Conservation (phyloP, 2,329 filamentous ascomycete species). For the Alternaria angustiovoidea region DNA sequence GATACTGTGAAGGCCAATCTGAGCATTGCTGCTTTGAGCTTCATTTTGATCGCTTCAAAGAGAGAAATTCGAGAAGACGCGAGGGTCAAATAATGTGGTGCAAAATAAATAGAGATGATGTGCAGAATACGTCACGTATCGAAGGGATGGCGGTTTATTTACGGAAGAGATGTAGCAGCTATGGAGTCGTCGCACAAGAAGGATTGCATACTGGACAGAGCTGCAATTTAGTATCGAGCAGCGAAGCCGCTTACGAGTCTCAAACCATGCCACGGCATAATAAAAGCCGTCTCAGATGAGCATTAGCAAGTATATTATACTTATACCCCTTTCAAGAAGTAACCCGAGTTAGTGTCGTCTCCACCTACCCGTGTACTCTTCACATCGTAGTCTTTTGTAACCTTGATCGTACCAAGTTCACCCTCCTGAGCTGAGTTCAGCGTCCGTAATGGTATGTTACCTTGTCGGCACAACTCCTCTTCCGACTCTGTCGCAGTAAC, state of each 20-base stretch:
- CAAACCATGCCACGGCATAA: not conserved
- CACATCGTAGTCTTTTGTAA: slow-evolving; percentile 3
- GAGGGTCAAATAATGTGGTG: no score
- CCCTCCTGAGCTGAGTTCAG: not conserved
- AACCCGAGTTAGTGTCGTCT: not conserved
- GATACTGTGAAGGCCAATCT: not conserved
- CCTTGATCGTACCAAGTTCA: not conserved
- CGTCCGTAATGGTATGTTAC: not conserved
- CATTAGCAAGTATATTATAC: no score
- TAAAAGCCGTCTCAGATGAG: not conserved
- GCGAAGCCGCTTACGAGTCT: not conserved
- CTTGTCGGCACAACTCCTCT: slow-evolving; percentile 2
- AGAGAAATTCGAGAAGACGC: not conserved
- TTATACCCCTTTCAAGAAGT: not conserved
- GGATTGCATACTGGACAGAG: no score
- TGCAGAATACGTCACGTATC: not conserved
- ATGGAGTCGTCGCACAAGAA: no score
- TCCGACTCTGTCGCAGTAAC: not conserved
- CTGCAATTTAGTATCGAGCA: not conserved
- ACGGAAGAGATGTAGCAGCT: no score
- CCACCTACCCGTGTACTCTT: not conserved
- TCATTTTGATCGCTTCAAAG: not conserved
- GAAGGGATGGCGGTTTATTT: no score
- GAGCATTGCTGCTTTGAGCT: not conserved
- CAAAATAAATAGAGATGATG: not conserved